Conservation (phyloP, 305 asterid species). For the Nicotiana rustica region DNA sequence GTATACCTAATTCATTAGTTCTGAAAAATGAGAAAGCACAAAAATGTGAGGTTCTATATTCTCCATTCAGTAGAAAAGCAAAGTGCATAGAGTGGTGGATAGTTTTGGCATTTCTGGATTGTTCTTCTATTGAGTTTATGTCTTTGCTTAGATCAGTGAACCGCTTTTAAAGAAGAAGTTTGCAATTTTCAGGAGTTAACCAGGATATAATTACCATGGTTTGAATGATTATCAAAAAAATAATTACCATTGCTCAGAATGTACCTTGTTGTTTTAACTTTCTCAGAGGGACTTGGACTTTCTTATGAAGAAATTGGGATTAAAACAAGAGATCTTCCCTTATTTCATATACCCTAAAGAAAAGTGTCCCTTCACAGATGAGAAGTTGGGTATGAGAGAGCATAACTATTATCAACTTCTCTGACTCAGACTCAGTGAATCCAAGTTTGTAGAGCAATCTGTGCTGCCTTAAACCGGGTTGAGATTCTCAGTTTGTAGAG, state of each 20-base stretch:
- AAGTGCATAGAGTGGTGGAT: too few relatives aligned
- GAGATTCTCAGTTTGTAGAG: not conserved
- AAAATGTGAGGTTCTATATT: too few relatives aligned
- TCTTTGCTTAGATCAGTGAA: not conserved
- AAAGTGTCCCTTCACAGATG: not conserved
- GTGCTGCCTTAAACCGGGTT: constrained; percentile 31
- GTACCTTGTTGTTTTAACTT: constrained; percentile 22
- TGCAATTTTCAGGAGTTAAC: constrained; percentile 34
- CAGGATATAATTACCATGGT: constrained; percentile 26
- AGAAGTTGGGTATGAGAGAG: not conserved
- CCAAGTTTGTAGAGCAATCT: not conserved
- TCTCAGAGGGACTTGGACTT: constrained; percentile 19
- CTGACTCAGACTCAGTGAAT: not conserved
- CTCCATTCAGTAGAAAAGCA: too few relatives aligned
- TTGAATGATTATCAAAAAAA: too few relatives aligned
- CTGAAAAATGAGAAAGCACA: too few relatives aligned
- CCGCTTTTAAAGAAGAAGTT: constrained; percentile 11
- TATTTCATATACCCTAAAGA: not conserved
- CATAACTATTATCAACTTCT: not conserved
- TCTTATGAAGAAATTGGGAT: not conserved
- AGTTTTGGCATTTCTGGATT: too few relatives aligned
- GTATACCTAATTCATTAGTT: too few relatives aligned
- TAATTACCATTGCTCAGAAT: not conserved
- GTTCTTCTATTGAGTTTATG: constrained; percentile 25
- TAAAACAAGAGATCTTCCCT: not conserved